Base-by-base conservation (phyloP, 164 flowering plant genomes). In the Liriodendron chinense region DNA sequence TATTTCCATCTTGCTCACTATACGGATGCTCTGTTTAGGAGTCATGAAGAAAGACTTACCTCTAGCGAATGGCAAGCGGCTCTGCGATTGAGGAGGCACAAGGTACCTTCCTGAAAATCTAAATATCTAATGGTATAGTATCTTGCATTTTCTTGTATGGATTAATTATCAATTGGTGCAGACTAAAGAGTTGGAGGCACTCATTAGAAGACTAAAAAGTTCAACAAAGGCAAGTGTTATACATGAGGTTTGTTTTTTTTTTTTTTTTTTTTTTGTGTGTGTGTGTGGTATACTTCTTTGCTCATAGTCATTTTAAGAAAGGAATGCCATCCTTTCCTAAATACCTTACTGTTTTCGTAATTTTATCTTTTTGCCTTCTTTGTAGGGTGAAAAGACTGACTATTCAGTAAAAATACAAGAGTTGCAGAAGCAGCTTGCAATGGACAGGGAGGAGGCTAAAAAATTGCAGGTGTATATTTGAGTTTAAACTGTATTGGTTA, bases 41-140 rank as follows among this genome's bases (percentile, higher is more conserved):
- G 90, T 84, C 86, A 86, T 80, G 98, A 94, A 82, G 98, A 96
- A 78, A 92, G 98, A 76, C 91, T 96, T 7, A 73, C 72, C 75
- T 96, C 99, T 24, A 91, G 74, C 78, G 99, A 94, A 78, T 96
- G 99, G 99, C 95, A 94, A 85, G 95, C 98, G 70, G 98, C 99
- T 47, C 79, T 88, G 91, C 87, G 90, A 65, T 74, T 96, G 64
- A 88, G 99, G 82, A 92, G 87, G 80, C 97, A 91, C 83, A 96
- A 96, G 97, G 99, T 96, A 86, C 13, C 24, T 69, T n/a, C 63
- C 67, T 78, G 47, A 43, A 74, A 76, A 57, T 62, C 20, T 24
- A 70, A 24, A n/a, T 59, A 21, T 7, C 18, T 21, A 61, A 34
- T n/a, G 28, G 14, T 74, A 18, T 53, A 16, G 13, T 69, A 20